Percentiles rank a stretch among this genome's conserved stretches.
phyloP scores from a whole-genome alignment of 768 basidiomycete genomes.

The Pisolithus orientalis region DNA sequence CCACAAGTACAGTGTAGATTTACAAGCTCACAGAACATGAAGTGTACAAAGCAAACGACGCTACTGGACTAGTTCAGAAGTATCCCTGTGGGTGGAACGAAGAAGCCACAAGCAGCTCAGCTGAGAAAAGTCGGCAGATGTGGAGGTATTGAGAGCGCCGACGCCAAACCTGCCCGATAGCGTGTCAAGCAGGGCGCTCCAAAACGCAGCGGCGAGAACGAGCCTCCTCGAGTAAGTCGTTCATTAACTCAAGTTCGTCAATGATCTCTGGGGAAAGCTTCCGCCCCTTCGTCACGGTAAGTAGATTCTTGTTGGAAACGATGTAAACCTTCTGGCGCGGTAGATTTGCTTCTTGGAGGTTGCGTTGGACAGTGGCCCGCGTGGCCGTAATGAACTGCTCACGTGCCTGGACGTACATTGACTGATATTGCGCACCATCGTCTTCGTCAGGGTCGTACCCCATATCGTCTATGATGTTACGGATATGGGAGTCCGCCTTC shows the following conservation, averaged over 20 bases:
- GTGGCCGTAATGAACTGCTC: constrained; percentile 16
- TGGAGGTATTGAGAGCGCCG: too few species aligned
- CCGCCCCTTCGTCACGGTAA: constrained; percentile 3
- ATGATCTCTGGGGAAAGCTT: constrained; percentile 3
- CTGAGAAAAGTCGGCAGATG: too few species aligned
- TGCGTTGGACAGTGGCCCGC: constrained; percentile 6
- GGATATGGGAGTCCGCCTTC: constrained; percentile 11
- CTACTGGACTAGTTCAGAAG: too few species aligned
- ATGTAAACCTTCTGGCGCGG: constrained; percentile 17
- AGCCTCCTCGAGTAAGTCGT: constrained; percentile 7
- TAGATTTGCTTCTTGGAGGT: constrained; percentile 10
- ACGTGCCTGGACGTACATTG: constrained; percentile 8
- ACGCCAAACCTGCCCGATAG: too few species aligned
- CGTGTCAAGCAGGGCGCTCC: too few species aligned
- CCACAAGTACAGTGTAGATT: too few species aligned
- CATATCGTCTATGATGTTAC: constrained; percentile 5
- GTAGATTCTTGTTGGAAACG: constrained; percentile 9
- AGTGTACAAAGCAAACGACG: too few species aligned
- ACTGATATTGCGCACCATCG: not conserved
- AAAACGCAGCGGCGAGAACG: not conserved
- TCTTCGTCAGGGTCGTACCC: constrained; percentile 5
- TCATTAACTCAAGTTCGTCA: constrained; percentile 12
- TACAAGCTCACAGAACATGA: too few species aligned
- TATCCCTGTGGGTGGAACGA: too few species aligned
- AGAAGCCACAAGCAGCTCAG: too few species aligned